These are phyloP conservation scores for Hypomontagnella submonticulosa DNA, from an alignment of 495 filamentous ascomycete genomes.

Conservation along the genomic window DNA sequence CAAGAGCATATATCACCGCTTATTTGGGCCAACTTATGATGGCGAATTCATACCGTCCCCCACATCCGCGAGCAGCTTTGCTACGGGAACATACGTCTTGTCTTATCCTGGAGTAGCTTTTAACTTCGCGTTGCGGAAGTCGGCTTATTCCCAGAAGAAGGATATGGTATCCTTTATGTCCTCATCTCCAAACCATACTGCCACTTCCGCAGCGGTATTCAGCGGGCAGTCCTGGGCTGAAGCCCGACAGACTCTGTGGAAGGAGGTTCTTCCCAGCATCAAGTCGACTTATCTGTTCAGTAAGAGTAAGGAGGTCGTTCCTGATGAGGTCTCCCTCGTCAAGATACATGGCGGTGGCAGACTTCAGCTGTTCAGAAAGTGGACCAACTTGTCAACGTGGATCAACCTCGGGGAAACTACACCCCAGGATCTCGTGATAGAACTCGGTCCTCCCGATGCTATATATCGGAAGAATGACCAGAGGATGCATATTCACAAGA, in stretches of 20 bases:
- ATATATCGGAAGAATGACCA: conserved; percentile 95
- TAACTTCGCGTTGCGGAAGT: conserved; percentile 80
- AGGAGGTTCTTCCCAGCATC: conserved; percentile 73
- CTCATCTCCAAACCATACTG: conserved; percentile 76
- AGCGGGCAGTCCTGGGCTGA: conserved; percentile 89
- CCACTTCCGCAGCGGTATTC: conserved; percentile 88
- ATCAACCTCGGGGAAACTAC: conserved; percentile 84
- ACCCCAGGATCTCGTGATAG: conserved; percentile 87
- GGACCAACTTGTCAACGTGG: conserved; percentile 66
- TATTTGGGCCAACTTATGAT: conserved; percentile 90
- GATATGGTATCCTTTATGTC: conserved; percentile 89
- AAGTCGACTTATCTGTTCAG: conserved; percentile 57
- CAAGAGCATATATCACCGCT: conserved; percentile 87
- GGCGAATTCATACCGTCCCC: conserved; percentile 83
- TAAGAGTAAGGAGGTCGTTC: conserved; percentile 72
- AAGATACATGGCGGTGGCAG: conserved; percentile 77
- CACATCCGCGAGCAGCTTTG: conserved; percentile 39
- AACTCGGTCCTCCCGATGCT: conserved; percentile 93
- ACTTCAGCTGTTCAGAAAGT: conserved; percentile 76
- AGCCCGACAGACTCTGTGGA: conserved; percentile 78
- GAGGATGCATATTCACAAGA: conserved; percentile 87
- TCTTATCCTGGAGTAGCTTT: conserved; percentile 96
- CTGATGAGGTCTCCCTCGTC: conserved; percentile 85
- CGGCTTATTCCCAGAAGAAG: conserved; percentile 80
- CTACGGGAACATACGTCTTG: conserved; percentile 75